Evolutionary conservation across 164 flowering plant species (phyloP).

Genomic region (Tetracentron sinense): DNA sequence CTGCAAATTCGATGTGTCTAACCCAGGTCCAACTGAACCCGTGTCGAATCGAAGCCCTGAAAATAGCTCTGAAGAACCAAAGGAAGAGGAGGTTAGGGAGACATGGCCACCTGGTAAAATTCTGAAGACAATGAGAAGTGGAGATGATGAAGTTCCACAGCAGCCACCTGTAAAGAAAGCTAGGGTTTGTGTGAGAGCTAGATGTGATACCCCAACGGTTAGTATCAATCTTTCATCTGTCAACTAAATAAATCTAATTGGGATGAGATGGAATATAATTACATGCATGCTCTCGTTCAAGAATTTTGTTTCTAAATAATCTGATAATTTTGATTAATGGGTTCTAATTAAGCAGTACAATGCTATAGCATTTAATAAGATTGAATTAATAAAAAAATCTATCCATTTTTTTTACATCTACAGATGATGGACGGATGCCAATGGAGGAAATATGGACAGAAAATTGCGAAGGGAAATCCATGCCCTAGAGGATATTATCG

Average conservation of each 20-base stretch:
- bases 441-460: conserved; percentile 98
- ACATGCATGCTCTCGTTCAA: no score
- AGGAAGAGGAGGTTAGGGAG: conserved; percentile 37
- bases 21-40: conserved; percentile 12
- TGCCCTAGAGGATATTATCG: conserved; percentile 97
- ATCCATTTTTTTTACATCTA: background rate
- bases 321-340: background rate
- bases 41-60: conserved; percentile 27
- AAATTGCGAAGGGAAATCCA: conserved; percentile 92
- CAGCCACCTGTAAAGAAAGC: conserved; percentile 61
- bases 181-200: conserved; percentile 80
- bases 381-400: background rate
- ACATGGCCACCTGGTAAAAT: conserved; percentile 51
- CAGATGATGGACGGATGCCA: conserved; percentile 99
- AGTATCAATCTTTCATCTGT: conserved; percentile 17
- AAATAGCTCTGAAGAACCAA: conserved; percentile 35
- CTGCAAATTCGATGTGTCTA: conserved; percentile 26
- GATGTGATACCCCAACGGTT: conserved; percentile 82
- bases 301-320: no score
- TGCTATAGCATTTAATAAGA: background rate
- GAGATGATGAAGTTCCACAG: conserved; percentile 49
- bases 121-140: conserved; percentile 36
- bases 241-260: background rate
- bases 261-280: no score
- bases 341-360: background rate